phyloP scores from a whole-genome alignment of 2,329 filamentous ascomycete species.

The Diaporthe sp. region DNA sequence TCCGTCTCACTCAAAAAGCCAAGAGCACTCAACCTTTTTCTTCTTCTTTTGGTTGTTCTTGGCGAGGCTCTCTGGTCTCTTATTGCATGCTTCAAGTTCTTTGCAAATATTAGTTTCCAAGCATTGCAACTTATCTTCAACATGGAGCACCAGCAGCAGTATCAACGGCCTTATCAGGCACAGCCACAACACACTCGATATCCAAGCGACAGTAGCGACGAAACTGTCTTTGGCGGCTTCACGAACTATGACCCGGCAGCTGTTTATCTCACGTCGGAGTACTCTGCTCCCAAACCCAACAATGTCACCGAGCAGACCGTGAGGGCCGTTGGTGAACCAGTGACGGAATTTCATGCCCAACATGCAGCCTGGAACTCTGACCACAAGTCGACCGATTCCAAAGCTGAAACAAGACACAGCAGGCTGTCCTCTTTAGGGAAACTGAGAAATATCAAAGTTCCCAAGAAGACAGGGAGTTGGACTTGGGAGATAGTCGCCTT shows the following conservation, averaged over 20 bases:
- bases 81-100: not conserved
- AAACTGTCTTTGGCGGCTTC: not conserved
- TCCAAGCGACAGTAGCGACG: constrained; percentile 23
- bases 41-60: not conserved
- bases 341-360: not conserved
- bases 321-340: not conserved
- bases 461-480: constrained; percentile 45
- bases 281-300: not conserved
- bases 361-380: not conserved
- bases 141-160: not conserved
- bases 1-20: not conserved
- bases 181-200: not conserved
- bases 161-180: not conserved
- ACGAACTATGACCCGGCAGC: constrained; percentile 11
- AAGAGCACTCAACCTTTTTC: not conserved
- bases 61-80: not conserved
- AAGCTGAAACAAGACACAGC: not conserved
- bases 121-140: not conserved
- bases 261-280: not conserved
- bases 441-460: constrained; percentile 32
- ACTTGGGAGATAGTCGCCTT: constrained; percentile 47
- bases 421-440: not conserved
- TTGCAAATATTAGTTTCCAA: not conserved
- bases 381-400: not conserved
- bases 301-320: not conserved